Percentiles rank a stretch among this genome's conserved stretches.
These are phyloP conservation scores for Tricholoma matsutake DNA, from an alignment of 768 basidiomycete species.

Conservation along the genomic window DNA sequence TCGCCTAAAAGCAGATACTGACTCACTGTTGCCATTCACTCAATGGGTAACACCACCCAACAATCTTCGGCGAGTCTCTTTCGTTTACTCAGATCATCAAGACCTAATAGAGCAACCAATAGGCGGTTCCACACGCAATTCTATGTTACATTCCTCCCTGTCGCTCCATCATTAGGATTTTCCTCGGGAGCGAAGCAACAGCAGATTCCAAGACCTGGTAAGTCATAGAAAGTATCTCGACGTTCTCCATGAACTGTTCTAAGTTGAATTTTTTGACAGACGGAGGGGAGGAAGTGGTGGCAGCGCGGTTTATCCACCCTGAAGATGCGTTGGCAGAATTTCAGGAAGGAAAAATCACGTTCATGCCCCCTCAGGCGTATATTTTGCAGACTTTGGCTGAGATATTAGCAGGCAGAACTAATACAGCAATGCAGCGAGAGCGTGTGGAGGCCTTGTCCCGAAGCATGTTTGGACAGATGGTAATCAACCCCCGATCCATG, in stretches of 20 bases:
- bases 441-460: conserved; percentile 44
- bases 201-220: conserved; percentile 57
- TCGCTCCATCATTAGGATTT: conserved; percentile 41
- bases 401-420: conserved; percentile 42
- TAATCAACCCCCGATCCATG: conserved; percentile 48
- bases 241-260: not conserved
- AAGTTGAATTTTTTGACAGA: conserved; percentile 31
- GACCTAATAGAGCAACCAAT: not conserved
- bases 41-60: conserved; percentile 70
- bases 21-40: conserved; percentile 63
- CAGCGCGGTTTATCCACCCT: conserved; percentile 64
- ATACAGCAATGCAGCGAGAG: conserved; percentile 43
- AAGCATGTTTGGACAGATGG: conserved; percentile 59
- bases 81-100: not conserved
- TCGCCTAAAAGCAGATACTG: conserved; percentile 40
- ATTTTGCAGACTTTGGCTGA: conserved; percentile 58
- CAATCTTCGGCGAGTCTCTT: conserved; percentile 40
- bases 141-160: conserved; percentile 59
- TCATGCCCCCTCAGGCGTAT: conserved; percentile 79
- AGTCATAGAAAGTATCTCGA: not conserved
- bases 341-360: conserved; percentile 43
- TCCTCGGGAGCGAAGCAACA: conserved; percentile 55
- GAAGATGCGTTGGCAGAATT: conserved; percentile 50
- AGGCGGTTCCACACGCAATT: conserved; percentile 75
- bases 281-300: conserved; percentile 66